Base-by-base conservation (phyloP, 2,329 filamentous ascomycete species). In the Pseudocercospora fijiensis region DNA sequence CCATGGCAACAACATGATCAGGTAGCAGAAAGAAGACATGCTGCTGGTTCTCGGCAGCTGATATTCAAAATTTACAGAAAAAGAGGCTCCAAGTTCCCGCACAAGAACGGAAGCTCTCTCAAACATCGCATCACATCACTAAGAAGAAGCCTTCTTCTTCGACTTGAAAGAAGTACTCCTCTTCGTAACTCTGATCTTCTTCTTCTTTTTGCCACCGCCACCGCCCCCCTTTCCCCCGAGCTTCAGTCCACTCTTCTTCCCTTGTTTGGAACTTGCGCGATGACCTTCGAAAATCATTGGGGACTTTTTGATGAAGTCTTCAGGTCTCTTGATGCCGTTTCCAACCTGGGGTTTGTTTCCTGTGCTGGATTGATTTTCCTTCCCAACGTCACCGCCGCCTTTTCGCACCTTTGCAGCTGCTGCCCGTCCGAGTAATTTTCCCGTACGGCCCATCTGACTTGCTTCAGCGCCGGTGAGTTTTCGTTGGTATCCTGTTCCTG, bases 351-450 rank as follows among this genome's bases (percentile, higher is more conserved):
- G 45, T 20, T 52, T 47, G 18, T 22, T 22, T 52, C 33, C 30
- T 16, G 9, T 22, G 22, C 30, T 51, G 5, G 37, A 41, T 41
- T 8, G n/a, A 43, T 28, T 47, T 27, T 55, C 33, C 55, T 26
- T 43, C 28, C 45, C 37, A 9, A 13, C 65, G 56, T 63, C 61
- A 24, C 47, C 62, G n/a, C 51, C 57, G 37, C 43, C 47, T 33
- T 61, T 61, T 20, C 61, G 65, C 37, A 62, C 53, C 33, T 84
- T 77, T 65, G 83, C 78, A 41, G 88, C 88, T 58, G 85, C 87
- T 18, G 89, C 85, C 65, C 86, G 86, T 52, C 91, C 91, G 53
- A 95, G 82, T 51, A 96, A 83, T 72, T 90, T 92, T 55, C 84
- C 81, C 2, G 90, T 88, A 63, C 91, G 86, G n/a, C 91, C 91